Evolutionary conservation across 768 basidiomycete species (phyloP).

Genomic region (Auriscalpium orientale): DNA sequence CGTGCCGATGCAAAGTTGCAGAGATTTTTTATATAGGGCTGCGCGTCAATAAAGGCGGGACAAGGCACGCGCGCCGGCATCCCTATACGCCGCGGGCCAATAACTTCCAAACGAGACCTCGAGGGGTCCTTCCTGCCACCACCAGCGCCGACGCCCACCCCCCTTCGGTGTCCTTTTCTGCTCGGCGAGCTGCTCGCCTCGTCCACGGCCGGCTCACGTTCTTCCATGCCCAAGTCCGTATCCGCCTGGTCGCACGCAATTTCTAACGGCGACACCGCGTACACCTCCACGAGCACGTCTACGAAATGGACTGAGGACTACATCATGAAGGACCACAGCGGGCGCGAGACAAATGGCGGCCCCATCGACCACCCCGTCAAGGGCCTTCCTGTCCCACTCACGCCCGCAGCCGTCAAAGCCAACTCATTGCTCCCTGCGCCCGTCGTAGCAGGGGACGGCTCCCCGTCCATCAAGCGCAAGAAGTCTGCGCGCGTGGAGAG

Average conservation of each 20-base stretch:
- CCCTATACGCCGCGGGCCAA: too few species aligned
- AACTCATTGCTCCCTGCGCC: conserved; percentile 7
- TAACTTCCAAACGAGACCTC: too few species aligned
- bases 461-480: conserved; percentile 21
- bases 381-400: background rate
- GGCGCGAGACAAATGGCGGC: background rate
- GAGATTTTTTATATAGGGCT: too few species aligned
- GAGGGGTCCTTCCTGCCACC: too few species aligned
- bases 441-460: conserved; percentile 5
- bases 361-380: background rate
- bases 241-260: conserved; percentile 1
- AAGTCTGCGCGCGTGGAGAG: conserved; percentile 31
- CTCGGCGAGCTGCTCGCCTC: background rate
- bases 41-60: too few species aligned
- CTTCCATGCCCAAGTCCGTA: background rate
- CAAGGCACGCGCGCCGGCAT: too few species aligned
- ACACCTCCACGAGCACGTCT: conserved; percentile 1
- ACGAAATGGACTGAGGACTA: conserved; percentile 12
- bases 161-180: too few species aligned
- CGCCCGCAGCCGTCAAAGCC: background rate
- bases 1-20: too few species aligned
- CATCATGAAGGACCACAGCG: background rate
- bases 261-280: background rate
- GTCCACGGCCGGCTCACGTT: background rate
- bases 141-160: too few species aligned